These are phyloP conservation scores for Astrocystis sublimbata DNA, from an alignment of 495 filamentous ascomycete genomes.

Conservation along the genomic window DNA sequence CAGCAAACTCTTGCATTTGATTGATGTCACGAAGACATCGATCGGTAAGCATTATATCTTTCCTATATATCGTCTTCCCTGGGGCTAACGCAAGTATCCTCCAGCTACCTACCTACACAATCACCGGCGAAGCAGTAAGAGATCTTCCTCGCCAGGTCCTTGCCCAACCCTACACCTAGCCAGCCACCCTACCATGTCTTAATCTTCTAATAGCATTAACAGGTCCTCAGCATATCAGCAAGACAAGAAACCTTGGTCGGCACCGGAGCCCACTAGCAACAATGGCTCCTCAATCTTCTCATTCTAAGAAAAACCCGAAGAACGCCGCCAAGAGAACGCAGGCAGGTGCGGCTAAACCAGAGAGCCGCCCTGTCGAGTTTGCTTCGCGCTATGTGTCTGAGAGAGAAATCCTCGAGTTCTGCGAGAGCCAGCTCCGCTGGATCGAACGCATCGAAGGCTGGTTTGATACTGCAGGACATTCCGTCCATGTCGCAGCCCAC, in stretches of 20 bases:
- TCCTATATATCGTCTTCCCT: not conserved
- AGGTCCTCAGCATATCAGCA: not conserved
- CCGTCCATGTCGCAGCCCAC: not conserved
- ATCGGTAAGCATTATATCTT: not conserved
- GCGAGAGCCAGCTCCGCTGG: no score
- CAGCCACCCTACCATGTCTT: not conserved
- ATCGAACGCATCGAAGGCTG: not conserved
- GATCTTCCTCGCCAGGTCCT: not conserved
- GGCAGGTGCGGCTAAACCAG: no score
- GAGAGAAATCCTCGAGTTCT: no score
- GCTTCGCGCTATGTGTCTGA: no score
- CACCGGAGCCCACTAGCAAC: not conserved
- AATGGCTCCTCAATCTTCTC: not conserved
- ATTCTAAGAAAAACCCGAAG: no score
- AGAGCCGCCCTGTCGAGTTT: no score
- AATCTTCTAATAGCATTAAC: not conserved
- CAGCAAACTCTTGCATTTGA: not conserved
- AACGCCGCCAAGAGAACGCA: no score
- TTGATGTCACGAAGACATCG: not conserved
- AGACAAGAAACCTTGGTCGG: not conserved
- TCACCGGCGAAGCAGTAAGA: not conserved
- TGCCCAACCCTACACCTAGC: not conserved
- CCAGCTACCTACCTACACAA: not conserved
- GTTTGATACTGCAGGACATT: not conserved
- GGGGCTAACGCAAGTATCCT: not conserved